phyloP scores from a whole-genome alignment of 1,284 basidiomycete species.

The Leccinum cinnamomeum region DNA sequence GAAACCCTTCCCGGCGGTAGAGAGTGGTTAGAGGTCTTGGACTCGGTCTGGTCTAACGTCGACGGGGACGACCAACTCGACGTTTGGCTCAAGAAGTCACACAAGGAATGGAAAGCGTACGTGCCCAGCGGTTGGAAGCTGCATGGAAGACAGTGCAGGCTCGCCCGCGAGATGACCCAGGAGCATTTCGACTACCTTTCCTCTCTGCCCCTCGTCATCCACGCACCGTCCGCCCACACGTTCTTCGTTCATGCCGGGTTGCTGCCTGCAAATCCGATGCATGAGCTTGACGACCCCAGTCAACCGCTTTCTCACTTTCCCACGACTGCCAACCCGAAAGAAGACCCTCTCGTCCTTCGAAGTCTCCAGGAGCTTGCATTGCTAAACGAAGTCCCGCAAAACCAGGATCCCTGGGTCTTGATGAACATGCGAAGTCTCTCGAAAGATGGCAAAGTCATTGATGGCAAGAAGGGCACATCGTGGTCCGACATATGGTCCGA shows the following conservation, averaged over 20 bases:
- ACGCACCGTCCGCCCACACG: slow-evolving; percentile 74
- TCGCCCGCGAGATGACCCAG: slow-evolving; percentile 63
- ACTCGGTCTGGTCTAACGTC: slow-evolving; percentile 41
- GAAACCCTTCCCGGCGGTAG: slow-evolving; percentile 43
- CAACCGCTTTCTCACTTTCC: slow-evolving; percentile 74
- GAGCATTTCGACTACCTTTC: slow-evolving; percentile 68
- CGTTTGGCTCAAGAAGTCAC: slow-evolving; percentile 23
- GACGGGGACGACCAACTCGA: slow-evolving; percentile 38
- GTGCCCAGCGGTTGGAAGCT: slow-evolving; percentile 69
- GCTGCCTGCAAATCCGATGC: slow-evolving; percentile 66
- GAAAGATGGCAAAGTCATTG: slow-evolving; percentile 52
- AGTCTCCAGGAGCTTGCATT: slow-evolving; percentile 59
- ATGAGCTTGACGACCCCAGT: slow-evolving; percentile 43
- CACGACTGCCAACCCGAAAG: slow-evolving; percentile 32
- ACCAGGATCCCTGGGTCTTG: slow-evolving; percentile 69
- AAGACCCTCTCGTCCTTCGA: slow-evolving; percentile 38
- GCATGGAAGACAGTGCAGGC: slow-evolving; percentile 71
- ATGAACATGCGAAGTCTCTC: slow-evolving; percentile 75
- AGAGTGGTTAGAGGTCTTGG: slow-evolving; percentile 50
- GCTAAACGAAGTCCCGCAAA: slow-evolving; percentile 67
- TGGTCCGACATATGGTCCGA: slow-evolving; percentile 77
- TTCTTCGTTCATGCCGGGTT: slow-evolving; percentile 85
- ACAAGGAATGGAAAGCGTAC: slow-evolving; percentile 51
- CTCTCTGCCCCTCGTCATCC: slow-evolving; percentile 68
- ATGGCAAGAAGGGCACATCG: slow-evolving; percentile 61